Base-by-base conservation (phyloP, 2,329 filamentous ascomycete species). In the Ceratocystis eucalypticola region DNA sequence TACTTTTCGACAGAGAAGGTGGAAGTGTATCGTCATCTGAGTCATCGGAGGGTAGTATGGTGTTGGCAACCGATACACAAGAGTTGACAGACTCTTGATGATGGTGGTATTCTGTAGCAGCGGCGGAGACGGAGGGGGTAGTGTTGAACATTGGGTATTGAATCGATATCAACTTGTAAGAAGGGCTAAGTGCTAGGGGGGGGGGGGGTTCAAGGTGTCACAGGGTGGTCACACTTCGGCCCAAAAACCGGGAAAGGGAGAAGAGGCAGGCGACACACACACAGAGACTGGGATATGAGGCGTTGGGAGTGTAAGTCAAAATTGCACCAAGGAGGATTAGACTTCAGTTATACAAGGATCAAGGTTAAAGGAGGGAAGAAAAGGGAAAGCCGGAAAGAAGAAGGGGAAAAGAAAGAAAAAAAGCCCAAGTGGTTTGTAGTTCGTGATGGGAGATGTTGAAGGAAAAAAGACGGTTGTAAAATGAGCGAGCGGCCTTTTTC, bases 221-320 rank as follows among this genome's bases (percentile, higher is more conserved):
- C 55, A 59, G 33, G 33, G 55, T n/a, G 33, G 55, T 30, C 15
- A 20, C 15, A 33, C 25, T 33, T 33, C 22, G 25, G 55, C 25
- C 55, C 25, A 59, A 37, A 59, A 25, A 37, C 17, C 25, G 48
- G 22, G 48, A 53, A n/a, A 25, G 20, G 22, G 33, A 59, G 17
- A n/a, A 28, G 55, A 59, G 55, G 33, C 28, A 59, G 6, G 17
- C 25, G 53, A 17, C 28, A 20, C 48, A 20, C 48, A 53, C 5
- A 22, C 48, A 30, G 55, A 59, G 55, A 59, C 55, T n/a, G 55
- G 55, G 55, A 59, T 59, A 59, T 37, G 5, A 44, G 59, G 20
- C 8, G 59, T 45, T 41, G n/a, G 37, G 33, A 62, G 59, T 62
- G 59, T 62, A 62, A 62, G 41, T 62, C 59, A 44, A 15, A 62